Conservation (phyloP, 2,329 filamentous ascomycete genomes). For the Onygena corvina region DNA sequence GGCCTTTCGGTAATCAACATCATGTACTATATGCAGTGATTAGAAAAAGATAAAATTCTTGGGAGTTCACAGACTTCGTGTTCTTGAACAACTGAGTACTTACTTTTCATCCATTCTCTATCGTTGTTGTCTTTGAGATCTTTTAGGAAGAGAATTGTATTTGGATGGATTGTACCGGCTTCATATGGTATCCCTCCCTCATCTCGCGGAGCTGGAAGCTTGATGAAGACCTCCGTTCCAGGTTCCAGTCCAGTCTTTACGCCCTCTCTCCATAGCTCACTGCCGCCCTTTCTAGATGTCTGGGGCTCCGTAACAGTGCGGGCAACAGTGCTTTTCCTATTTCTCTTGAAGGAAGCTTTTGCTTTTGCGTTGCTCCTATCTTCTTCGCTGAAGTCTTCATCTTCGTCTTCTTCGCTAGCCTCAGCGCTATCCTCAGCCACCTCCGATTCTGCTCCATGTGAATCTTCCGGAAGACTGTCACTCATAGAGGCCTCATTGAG, state of each 20-base stretch:
- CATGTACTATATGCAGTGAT: conserved; percentile 48
- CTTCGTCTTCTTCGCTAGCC: conserved; percentile 8
- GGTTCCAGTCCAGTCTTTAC: conserved; percentile 45
- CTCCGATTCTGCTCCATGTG: conserved; percentile 13
- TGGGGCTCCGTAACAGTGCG: conserved; percentile 8
- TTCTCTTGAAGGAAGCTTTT: conserved; percentile 18
- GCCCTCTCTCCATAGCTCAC: conserved; percentile 46
- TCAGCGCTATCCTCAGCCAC: not conserved
- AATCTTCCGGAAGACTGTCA: not conserved
- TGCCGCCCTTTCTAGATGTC: conserved; percentile 19
- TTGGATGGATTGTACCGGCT: conserved; percentile 49
- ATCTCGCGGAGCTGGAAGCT: conserved; percentile 50
- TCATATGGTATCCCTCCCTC: conserved; percentile 47
- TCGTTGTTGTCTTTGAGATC: conserved; percentile 51
- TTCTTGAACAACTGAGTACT: conserved; percentile 9
- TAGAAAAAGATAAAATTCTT: conserved; percentile 1
- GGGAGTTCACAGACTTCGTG: not conserved
- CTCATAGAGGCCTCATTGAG: not conserved
- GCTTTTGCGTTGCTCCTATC: conserved; percentile 1
- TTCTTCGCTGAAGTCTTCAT: conserved; percentile 8
- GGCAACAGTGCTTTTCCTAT: conserved; percentile 15
- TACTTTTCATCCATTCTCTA: conserved; percentile 52
- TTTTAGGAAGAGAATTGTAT: conserved; percentile 49
- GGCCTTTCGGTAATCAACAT: conserved; percentile 64
- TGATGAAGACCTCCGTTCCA: conserved; percentile 50